Evolutionary conservation across 202 grass and related monocot species (phyloP).

Genomic region (Miscanthus sacchariflorus): DNA sequence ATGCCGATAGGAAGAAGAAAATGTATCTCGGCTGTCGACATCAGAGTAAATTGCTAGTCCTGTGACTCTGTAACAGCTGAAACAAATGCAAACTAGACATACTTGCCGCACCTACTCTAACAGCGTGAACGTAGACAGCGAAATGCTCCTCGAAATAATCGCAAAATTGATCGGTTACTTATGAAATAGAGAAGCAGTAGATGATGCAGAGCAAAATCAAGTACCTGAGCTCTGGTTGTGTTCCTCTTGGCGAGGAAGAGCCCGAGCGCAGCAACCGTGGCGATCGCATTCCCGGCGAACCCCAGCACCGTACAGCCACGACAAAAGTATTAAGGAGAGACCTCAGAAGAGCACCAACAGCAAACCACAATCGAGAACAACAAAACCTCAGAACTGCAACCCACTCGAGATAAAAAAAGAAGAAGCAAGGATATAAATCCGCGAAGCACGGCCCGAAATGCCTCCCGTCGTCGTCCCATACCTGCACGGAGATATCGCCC

Average conservation of each 20-base stretch:
- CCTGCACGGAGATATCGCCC: conserved; percentile 47
- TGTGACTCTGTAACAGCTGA: background rate
- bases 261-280: conserved; percentile 32
- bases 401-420: background rate
- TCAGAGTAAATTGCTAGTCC: conserved; percentile 6
- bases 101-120: too few relatives aligned
- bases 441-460: conserved; percentile 77
- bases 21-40: background rate
- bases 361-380: background rate
- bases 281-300: conserved; percentile 65
- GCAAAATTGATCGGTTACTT: background rate
- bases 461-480: conserved; percentile 65
- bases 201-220: background rate
- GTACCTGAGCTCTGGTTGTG: conserved; percentile 49
- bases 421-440: conserved; percentile 82
- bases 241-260: conserved; percentile 51
- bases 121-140: background rate
- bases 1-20: too few relatives aligned
- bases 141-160: background rate
- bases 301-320: conserved; percentile 64
- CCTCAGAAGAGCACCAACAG: background rate
- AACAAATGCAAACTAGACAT: background rate
- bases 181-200: background rate
- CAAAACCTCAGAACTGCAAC: background rate
- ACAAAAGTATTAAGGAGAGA: conserved; percentile 59